Percentiles rank a stretch among this genome's conserved stretches.
phyloP scores from a whole-genome alignment of 306 rosid species.

The Dryas octopetala region DNA sequence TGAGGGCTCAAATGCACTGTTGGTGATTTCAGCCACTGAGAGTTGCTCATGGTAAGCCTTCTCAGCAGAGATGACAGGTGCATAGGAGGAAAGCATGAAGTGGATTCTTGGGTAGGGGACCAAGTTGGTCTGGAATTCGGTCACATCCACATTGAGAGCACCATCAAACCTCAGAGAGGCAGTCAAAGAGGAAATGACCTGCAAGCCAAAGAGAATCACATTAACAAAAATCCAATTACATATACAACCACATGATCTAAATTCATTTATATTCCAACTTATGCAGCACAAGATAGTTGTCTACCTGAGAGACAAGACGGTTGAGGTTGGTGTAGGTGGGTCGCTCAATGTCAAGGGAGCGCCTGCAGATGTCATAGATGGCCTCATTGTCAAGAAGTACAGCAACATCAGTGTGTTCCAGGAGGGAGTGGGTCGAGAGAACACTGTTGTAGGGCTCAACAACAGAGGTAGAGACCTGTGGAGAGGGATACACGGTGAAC shows the following conservation, averaged over 20 bases:
- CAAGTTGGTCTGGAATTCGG: constrained; percentile 91
- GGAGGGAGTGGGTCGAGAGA: constrained; percentile 89
- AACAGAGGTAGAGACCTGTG: constrained; percentile 93
- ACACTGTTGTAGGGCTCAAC: constrained; percentile 98
- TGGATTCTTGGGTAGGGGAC: constrained; percentile 94
- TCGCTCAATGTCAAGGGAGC: constrained; percentile 88
- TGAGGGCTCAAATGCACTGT: constrained; percentile 92
- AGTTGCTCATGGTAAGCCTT: constrained; percentile 89
- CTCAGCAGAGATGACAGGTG: constrained; percentile 88
- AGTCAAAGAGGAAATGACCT: constrained; percentile 89
- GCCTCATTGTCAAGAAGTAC: constrained; percentile 92
- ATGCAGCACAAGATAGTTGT: neutral
- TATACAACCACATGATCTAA: neutral
- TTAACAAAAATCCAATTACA: neutral
- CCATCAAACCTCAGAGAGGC: constrained; percentile 92
- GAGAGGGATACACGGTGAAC: constrained; percentile 90
- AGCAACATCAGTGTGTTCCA: constrained; percentile 92
- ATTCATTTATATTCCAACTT: neutral
- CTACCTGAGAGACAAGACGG: constrained; percentile 88
- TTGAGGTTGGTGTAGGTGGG: constrained; percentile 95
- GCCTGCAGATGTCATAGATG: constrained; percentile 87
- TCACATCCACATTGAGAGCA: constrained; percentile 83
- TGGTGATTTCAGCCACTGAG: constrained; percentile 87
- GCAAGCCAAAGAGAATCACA: neutral
- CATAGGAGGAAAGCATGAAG: constrained; percentile 95